These are phyloP conservation scores for Juncus effusus DNA, from an alignment of 176 grass and related monocot genomes.

Conservation along the genomic window DNA sequence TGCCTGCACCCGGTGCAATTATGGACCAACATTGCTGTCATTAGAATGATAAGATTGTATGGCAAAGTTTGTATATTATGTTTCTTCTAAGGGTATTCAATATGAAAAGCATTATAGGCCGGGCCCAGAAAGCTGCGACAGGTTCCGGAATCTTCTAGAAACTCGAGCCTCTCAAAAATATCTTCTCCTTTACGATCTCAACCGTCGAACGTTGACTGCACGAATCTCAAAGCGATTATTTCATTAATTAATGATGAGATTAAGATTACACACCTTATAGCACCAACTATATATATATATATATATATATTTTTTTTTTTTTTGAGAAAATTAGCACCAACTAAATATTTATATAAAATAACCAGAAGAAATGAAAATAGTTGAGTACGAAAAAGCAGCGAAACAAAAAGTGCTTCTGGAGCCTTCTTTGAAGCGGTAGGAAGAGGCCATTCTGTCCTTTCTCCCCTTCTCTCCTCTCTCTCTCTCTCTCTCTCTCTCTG, in stretches of 20 bases:
- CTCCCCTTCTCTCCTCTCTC: slow-evolving; percentile 2
- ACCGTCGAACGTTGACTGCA: slow-evolving; percentile 12
- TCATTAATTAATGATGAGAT: no score
- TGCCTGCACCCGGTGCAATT: background rate
- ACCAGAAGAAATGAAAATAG: slow-evolving; percentile 16
- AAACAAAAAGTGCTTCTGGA: slow-evolving; percentile 62
- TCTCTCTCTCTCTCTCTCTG: background rate
- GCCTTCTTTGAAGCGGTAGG: slow-evolving; percentile 50
- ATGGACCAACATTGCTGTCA: background rate
- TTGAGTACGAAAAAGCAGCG: slow-evolving; percentile 34
- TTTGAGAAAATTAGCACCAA: no score
- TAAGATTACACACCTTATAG: no score
- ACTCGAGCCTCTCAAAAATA: slow-evolving; percentile 27
- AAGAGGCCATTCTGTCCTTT: slow-evolving; percentile 4
- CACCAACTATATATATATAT: no score
- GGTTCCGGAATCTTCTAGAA: slow-evolving; percentile 50
- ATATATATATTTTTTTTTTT: no score
- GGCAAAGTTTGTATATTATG: background rate
- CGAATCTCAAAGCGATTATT: no score
- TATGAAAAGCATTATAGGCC: background rate
- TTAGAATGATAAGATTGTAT: background rate
- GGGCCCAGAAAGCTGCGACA: background rate
- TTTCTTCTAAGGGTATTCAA: background rate
- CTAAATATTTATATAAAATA: no score
- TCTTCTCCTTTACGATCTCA: background rate